phyloP scores from a whole-genome alignment of 2,329 filamentous ascomycete genomes.

The Shiraia bambusicola region DNA sequence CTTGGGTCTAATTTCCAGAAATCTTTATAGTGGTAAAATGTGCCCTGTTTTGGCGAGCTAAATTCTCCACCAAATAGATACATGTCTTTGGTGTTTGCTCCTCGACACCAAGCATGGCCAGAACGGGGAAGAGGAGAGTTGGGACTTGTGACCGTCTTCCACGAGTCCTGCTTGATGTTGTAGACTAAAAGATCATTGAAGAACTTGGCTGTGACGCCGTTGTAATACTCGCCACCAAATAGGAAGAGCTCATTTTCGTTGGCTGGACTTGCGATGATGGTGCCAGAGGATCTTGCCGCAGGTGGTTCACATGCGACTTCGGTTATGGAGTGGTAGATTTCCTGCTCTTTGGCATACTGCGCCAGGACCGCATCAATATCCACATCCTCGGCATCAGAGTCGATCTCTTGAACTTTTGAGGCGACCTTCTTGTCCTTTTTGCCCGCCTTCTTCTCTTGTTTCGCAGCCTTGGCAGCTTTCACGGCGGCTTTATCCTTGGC shows the following conservation, averaged over 20 bases:
- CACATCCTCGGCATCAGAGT: constrained; percentile 87
- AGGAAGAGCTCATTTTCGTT: constrained; percentile 86
- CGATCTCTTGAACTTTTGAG: constrained; percentile 68
- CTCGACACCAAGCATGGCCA: constrained; percentile 92
- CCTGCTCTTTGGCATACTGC: constrained; percentile 87
- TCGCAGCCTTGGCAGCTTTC: constrained; percentile 61
- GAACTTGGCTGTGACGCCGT: constrained; percentile 78
- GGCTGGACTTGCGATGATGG: constrained; percentile 79
- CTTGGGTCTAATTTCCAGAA: constrained; percentile 91
- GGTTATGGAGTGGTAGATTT: constrained; percentile 90
- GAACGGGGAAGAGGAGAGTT: constrained; percentile 89
- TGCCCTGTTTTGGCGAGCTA: constrained; percentile 93
- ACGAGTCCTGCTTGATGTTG: constrained; percentile 81
- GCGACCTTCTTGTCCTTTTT: constrained; percentile 79
- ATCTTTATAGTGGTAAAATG: constrained; percentile 98
- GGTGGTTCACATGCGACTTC: constrained; percentile 75
- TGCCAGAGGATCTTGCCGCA: constrained; percentile 74
- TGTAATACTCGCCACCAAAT: constrained; percentile 95
- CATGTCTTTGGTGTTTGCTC: constrained; percentile 78
- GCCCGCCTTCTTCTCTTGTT: constrained; percentile 80
- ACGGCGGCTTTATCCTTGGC: constrained; percentile 46
- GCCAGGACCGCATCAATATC: constrained; percentile 92
- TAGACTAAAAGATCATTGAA: constrained; percentile 69
- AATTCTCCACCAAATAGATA: constrained; percentile 98
- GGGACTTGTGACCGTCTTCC: constrained; percentile 85